A percentile compares a stretch with the other conserved stretches of the same genome.
Evolutionary conservation across 495 filamentous ascomycete genomes (phyloP).

Genomic region (Trichocladium antarcticum): DNA sequence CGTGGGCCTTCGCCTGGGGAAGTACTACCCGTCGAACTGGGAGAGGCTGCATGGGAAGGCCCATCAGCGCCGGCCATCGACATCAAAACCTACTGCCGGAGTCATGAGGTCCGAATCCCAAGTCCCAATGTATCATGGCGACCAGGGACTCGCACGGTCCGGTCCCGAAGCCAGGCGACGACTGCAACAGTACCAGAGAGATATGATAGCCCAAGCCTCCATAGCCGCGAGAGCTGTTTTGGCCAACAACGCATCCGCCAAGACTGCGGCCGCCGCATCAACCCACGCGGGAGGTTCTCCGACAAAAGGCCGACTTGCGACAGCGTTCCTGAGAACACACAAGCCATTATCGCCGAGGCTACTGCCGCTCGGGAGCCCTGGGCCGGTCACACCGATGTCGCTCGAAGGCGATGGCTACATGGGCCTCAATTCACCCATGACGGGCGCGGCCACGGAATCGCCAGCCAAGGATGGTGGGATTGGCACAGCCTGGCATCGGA

Average conservation of each 20-base stretch:
- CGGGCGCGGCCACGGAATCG: not conserved
- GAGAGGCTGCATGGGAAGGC: constrained; percentile 25
- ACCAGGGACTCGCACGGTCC: constrained; percentile 21
- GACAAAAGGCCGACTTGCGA: constrained; percentile 4
- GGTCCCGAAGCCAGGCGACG: constrained; percentile 39
- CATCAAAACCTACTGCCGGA: constrained; percentile 10
- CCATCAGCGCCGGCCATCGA: constrained; percentile 8
- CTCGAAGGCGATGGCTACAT: constrained; percentile 51
- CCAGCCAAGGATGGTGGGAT: no score
- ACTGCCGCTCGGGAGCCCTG: constrained; percentile 59
- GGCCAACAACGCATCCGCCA: constrained; percentile 14
- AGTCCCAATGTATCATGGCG: constrained; percentile 16
- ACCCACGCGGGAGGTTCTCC: not conserved
- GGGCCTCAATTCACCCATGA: constrained; percentile 26
- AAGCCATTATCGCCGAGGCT: constrained; percentile 52
- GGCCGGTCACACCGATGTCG: constrained; percentile 65
- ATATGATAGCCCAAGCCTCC: constrained; percentile 47
- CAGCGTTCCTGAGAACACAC: constrained; percentile 26
- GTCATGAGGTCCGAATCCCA: constrained; percentile 25
- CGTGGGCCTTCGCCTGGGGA: constrained; percentile 38
- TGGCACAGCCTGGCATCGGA: not conserved
- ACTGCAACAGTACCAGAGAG: constrained; percentile 48
- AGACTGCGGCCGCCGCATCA: constrained; percentile 2
- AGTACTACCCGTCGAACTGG: constrained; percentile 46
- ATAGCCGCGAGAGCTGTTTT: constrained; percentile 33